Evolutionary conservation across 192 early-diverging fungal species (phyloP).

Genomic region (Rhizophagus sp.): DNA sequence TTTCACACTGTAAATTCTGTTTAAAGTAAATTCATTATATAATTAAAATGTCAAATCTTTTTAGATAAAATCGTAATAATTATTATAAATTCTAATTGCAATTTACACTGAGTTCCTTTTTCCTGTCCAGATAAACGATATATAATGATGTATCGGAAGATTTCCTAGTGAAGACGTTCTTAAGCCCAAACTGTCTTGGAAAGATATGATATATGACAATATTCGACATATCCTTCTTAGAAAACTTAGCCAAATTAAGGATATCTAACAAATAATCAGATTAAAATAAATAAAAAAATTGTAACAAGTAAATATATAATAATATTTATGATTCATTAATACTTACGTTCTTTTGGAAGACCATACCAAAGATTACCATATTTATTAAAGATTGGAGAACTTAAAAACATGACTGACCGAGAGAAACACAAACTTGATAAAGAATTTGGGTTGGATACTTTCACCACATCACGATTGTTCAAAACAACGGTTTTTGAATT

Average conservation of each 20-base stretch:
- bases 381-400: background rate
- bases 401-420: background rate
- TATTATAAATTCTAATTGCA: background rate
- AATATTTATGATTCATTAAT: background rate
- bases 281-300: background rate
- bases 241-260: background rate
- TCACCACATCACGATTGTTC: background rate
- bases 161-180: background rate
- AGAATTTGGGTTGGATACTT: background rate
- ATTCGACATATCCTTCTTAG: background rate
- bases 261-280: background rate
- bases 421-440: background rate
- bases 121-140: background rate
- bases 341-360: conserved; percentile 4
- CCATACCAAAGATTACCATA: background rate
- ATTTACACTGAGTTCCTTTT: background rate
- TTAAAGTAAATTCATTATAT: too few relatives aligned
- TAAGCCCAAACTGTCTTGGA: conserved; percentile 14
- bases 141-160: background rate
- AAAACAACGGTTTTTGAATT: background rate
- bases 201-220: background rate
- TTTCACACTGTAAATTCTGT: background rate
- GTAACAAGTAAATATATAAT: background rate
- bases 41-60: background rate
- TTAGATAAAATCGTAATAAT: too few relatives aligned